These are phyloP conservation scores for Stephania japonica DNA, from an alignment of 164 flowering plant species.

Conservation along the genomic window DNA sequence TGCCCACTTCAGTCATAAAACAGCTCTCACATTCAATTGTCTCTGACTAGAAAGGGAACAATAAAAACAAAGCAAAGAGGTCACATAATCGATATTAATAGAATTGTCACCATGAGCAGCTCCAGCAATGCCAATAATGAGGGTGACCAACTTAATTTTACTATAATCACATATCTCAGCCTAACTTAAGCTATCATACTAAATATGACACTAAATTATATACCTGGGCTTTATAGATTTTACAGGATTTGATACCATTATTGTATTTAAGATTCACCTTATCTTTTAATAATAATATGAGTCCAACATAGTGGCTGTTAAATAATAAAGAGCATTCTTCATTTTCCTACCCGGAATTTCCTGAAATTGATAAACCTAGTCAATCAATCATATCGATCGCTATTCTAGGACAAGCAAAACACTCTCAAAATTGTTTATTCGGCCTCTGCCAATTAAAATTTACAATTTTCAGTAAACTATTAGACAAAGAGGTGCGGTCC, in stretches of 20 bases:
- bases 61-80: background rate
- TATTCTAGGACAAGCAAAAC: too few relatives aligned
- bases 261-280: background rate
- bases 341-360: background rate
- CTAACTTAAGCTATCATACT: too few relatives aligned
- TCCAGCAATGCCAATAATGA: too few relatives aligned
- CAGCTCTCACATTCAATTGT: too few relatives aligned
- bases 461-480: background rate
- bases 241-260: background rate
- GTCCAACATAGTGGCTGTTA: background rate
- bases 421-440: too few relatives aligned
- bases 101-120: background rate
- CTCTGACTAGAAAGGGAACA: background rate
- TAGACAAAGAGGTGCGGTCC: background rate
- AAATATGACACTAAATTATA: background rate
- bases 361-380: background rate
- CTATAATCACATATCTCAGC: too few relatives aligned
- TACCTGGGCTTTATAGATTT: background rate
- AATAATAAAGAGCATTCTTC: too few relatives aligned
- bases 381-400: too few relatives aligned
- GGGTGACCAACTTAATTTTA: too few relatives aligned
- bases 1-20: too few relatives aligned
- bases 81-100: background rate
- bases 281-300: background rate
- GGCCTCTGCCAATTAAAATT: background rate